These are phyloP conservation scores for Pseudogymnoascus sp. DNA, from an alignment of 2,329 filamentous ascomycete species.

Conservation along the genomic window DNA sequence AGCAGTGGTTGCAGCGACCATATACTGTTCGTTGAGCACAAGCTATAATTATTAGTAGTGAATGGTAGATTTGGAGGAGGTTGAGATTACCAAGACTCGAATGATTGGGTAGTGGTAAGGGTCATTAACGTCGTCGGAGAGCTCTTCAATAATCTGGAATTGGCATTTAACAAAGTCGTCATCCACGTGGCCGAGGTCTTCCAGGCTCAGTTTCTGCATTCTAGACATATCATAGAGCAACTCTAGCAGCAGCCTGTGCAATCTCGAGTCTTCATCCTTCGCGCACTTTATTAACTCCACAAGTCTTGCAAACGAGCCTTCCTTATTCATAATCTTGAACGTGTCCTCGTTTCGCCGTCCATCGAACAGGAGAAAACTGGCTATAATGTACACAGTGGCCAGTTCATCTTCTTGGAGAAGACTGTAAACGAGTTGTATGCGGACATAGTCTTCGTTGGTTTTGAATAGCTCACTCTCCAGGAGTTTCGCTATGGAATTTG, in stretches of 20 bases:
- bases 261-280: slow-evolving; percentile 56
- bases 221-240: slow-evolving; percentile 94
- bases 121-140: slow-evolving; percentile 80
- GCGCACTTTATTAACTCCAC: slow-evolving; percentile 68
- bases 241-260: slow-evolving; percentile 78
- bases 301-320: slow-evolving; percentile 75
- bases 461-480: slow-evolving; percentile 68
- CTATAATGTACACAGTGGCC: slow-evolving; percentile 71
- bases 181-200: slow-evolving; percentile 69
- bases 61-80: slow-evolving; percentile 14
- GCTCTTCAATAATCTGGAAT: slow-evolving; percentile 78
- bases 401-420: slow-evolving; percentile 83
- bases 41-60: slow-evolving; percentile 47
- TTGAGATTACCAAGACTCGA: slow-evolving; percentile 66
- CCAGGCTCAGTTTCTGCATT: slow-evolving; percentile 69
- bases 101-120: slow-evolving; percentile 96
- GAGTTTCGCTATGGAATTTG: slow-evolving; percentile 71
- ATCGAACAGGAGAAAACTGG: slow-evolving; percentile 79
- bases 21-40: slow-evolving; percentile 96
- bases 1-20: slow-evolving; percentile 62
- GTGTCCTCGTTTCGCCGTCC: slow-evolving; percentile 69
- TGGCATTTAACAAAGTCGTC: slow-evolving; percentile 80
- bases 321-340: slow-evolving; percentile 80
- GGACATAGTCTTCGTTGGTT: slow-evolving; percentile 74
- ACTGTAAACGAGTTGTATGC: slow-evolving; percentile 86